Evolutionary conservation across 176 grass and related monocot species (phyloP).

Genomic region (Alloteropsis semialata): DNA sequence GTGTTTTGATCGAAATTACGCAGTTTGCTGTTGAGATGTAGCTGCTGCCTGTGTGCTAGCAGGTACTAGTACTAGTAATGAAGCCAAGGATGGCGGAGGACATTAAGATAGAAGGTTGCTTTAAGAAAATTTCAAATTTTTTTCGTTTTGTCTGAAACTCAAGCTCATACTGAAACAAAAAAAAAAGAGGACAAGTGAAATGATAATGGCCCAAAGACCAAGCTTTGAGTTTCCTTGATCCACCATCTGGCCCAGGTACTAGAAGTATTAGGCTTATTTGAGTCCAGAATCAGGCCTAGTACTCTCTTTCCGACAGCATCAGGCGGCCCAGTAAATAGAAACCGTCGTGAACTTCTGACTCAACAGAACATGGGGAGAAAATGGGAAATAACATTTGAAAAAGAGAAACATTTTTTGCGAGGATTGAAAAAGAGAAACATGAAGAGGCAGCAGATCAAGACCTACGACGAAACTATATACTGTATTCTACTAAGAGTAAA

Average conservation of each 20-base stretch:
- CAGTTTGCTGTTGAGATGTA: not conserved
- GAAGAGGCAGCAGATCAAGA: not conserved
- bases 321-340: not conserved
- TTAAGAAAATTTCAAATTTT: not conserved
- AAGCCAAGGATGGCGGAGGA: no score
- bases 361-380: no score
- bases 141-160: not conserved
- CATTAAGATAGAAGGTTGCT: no score
- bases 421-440: no score
- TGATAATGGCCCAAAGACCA: not conserved
- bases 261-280: not conserved
- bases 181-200: no score
- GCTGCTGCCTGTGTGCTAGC: not conserved
- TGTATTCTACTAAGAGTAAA: no score
- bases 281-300: not conserved
- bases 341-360: no score
- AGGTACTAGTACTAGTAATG: no score
- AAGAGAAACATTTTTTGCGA: no score
- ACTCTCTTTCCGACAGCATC: not conserved
- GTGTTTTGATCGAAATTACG: slow-evolving; percentile 1
- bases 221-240: not conserved
- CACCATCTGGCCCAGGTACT: not conserved
- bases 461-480: no score
- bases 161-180: no score
- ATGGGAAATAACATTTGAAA: no score